Percentiles rank a stretch among this genome's conserved stretches.
Evolutionary conservation across 2,329 filamentous ascomycete species (phyloP).

Genomic region (Colletotrichum limetticola): DNA sequence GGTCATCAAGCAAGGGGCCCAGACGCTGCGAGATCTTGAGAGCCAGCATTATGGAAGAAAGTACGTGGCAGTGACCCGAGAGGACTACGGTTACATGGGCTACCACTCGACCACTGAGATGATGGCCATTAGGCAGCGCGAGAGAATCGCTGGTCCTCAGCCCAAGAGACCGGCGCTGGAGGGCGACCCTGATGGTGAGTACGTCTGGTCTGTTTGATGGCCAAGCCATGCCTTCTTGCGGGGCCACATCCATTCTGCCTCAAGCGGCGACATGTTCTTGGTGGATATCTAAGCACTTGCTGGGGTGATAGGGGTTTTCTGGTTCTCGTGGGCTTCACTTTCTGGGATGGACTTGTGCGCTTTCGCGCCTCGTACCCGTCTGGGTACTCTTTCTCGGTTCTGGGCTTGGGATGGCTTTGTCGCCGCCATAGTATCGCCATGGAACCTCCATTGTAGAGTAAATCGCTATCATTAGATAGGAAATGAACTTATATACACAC

Average conservation of each 20-base stretch:
- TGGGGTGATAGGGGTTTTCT: neutral
- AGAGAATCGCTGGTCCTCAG: neutral
- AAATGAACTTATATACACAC: neutral
- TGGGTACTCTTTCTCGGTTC: neutral
- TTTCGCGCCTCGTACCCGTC: neutral
- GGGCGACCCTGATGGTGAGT: neutral
- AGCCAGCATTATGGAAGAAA: neutral
- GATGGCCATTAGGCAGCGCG: neutral
- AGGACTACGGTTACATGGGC: neutral
- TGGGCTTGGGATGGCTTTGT: slow-evolving; percentile 3
- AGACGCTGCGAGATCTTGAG: neutral
- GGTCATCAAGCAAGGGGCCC: neutral
- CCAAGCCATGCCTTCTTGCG: neutral
- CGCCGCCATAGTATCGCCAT: neutral
- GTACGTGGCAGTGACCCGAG: neutral
- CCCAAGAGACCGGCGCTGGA: neutral
- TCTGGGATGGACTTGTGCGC: neutral
- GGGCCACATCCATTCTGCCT: neutral
- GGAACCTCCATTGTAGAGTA: neutral
- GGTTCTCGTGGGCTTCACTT: neutral
- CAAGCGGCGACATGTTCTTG: neutral
- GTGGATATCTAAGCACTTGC: neutral
- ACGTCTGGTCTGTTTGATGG: neutral
- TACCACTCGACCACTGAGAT: too few relatives aligned
- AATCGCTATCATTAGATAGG: neutral